Percentiles rank a stretch among this genome's conserved stretches.
phyloP scores from a whole-genome alignment of 495 filamentous ascomycete genomes.

The Aspergillus haitiensis region DNA sequence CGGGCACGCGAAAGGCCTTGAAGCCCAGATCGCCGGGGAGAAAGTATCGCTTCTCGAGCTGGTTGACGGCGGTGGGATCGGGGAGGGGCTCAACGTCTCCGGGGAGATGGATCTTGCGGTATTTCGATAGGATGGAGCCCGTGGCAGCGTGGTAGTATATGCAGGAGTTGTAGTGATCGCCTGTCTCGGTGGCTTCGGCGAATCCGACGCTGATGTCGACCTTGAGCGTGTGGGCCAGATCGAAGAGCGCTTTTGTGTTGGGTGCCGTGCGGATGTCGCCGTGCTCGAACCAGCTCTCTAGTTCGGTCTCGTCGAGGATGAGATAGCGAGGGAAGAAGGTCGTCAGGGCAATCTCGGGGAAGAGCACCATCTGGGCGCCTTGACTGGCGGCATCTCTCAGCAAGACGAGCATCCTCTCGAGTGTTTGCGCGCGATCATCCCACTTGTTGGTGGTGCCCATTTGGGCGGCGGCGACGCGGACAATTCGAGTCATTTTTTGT shows the following conservation, averaged over 20 bases:
- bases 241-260: constrained; percentile 48
- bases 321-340: constrained; percentile 53
- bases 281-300: constrained; percentile 48
- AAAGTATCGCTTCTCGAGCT: constrained; percentile 55
- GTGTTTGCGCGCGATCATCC: constrained; percentile 33
- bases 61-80: constrained; percentile 44
- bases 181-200: constrained; percentile 39
- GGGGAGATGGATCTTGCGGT: constrained; percentile 53
- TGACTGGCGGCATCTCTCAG: constrained; percentile 36
- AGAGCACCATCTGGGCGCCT: constrained; percentile 46
- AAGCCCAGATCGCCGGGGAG: constrained; percentile 49
- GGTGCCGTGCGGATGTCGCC: constrained; percentile 36
- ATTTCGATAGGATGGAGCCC: constrained; percentile 43
- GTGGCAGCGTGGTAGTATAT: constrained; percentile 47
- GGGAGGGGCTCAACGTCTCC: constrained; percentile 48
- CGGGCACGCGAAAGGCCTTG: constrained; percentile 47
- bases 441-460: constrained; percentile 41
- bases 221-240: constrained; percentile 37
- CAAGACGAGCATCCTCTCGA: constrained; percentile 44
- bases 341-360: constrained; percentile 49
- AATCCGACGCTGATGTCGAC: constrained; percentile 52
- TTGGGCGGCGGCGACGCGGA: constrained; percentile 46
- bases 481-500: constrained; percentile 31
- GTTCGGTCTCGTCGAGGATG: constrained; percentile 34
- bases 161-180: constrained; percentile 44